A percentile compares a stretch with the other conserved stretches of the same genome.
phyloP scores from a whole-genome alignment of 1,284 basidiomycete species.

The Phlebopus sp. region DNA sequence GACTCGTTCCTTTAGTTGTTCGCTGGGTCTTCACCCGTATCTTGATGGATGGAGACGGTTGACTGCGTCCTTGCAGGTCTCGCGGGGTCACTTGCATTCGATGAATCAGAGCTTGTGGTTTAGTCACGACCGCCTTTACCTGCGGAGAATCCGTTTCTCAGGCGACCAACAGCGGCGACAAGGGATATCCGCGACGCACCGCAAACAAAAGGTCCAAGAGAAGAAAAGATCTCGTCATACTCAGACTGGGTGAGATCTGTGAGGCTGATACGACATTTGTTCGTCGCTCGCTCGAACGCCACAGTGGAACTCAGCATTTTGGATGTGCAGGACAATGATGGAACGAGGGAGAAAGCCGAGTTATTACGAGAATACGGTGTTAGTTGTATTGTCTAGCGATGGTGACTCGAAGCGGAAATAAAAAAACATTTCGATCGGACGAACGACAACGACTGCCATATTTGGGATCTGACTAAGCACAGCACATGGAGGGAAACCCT shows the following conservation, averaged over 20 bases:
- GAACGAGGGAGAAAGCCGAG: too few species aligned
- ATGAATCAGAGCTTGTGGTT: constrained; percentile 19
- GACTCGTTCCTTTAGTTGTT: background rate
- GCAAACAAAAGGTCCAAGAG: background rate
- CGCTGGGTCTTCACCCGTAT: background rate
- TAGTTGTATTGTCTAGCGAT: background rate
- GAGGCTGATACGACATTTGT: too few species aligned
- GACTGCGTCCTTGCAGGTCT: constrained; percentile 33
- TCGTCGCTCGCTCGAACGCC: constrained; percentile 7
- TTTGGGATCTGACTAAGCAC: constrained; percentile 26
- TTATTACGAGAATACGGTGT: background rate
- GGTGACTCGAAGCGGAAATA: too few species aligned
- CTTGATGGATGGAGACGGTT: constrained; percentile 33
- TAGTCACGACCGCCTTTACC: constrained; percentile 38
- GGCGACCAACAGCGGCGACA: constrained; percentile 11
- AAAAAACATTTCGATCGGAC: too few species aligned
- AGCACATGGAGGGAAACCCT: constrained; percentile 16
- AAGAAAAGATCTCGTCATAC: background rate
- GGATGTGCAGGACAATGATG: background rate
- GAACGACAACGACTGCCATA: constrained; percentile 21
- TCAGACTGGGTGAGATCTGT: background rate
- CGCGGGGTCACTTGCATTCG: constrained; percentile 12
- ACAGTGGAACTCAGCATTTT: too few species aligned
- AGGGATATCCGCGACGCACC: too few species aligned
- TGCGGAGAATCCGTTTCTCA: constrained; percentile 39